phyloP scores from a whole-genome alignment of 768 basidiomycete species.

The Hericium alpestre region DNA sequence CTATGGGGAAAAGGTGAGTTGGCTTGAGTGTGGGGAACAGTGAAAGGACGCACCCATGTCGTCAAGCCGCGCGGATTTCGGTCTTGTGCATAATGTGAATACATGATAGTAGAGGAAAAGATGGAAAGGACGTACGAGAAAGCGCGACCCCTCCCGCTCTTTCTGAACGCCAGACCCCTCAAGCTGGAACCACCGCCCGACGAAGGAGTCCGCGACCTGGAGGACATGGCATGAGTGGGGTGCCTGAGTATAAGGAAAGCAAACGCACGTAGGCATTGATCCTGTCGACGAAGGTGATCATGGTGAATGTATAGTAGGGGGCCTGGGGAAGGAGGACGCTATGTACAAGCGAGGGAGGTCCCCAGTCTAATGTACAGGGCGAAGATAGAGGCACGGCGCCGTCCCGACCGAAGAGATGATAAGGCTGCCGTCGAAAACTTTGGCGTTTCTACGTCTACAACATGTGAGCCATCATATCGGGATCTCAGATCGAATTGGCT shows the following conservation, averaged over 20 bases:
- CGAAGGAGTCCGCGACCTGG: conserved; percentile 22
- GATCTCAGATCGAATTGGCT: no score
- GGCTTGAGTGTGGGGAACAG: background rate
- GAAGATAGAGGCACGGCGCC: no score
- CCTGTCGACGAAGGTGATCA: conserved; percentile 1
- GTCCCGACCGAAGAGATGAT: no score
- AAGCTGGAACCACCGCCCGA: conserved; percentile 24
- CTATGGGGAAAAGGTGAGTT: conserved; percentile 20
- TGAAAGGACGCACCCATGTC: conserved; percentile 54
- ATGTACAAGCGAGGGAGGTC: no score
- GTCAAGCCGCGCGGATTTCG: conserved; percentile 68
- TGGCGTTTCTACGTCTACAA: no score
- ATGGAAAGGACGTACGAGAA: conserved; percentile 16
- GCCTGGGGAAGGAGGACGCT: no score
- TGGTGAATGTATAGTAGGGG: background rate
- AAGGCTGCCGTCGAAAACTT: no score
- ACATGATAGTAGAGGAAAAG: background rate
- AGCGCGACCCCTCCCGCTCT: conserved; percentile 24
- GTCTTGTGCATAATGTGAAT: conserved; percentile 34
- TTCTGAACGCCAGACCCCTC: conserved; percentile 24
- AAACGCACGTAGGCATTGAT: conserved; percentile 9
- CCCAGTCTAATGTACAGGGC: no score
- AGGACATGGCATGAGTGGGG: background rate
- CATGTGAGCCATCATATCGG: no score
- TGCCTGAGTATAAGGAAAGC: background rate